Conservation (phyloP, 192 early-diverging fungal species). For the Gryganskiella cystojenkinii region DNA sequence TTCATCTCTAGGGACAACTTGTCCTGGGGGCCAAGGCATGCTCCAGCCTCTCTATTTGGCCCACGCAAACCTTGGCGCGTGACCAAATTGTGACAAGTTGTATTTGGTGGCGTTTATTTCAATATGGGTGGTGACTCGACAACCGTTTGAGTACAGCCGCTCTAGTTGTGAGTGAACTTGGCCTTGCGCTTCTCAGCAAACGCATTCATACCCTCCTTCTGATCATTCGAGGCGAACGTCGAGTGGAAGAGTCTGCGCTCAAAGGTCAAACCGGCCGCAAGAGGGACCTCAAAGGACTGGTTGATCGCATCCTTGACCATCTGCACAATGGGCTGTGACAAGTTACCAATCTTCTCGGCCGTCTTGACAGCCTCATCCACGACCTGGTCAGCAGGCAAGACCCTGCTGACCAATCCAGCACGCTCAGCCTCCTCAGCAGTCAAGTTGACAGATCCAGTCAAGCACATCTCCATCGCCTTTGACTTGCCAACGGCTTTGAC, state of each 20-base stretch:
- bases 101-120: no score
- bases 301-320: slow-evolving; percentile 99
- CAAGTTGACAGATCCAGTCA: slow-evolving; percentile 88
- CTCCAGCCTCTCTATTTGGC: no score
- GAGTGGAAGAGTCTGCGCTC: slow-evolving; percentile 96
- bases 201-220: slow-evolving; percentile 97
- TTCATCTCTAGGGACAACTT: no score
- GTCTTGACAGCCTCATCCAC: slow-evolving; percentile 92
- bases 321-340: slow-evolving; percentile 88
- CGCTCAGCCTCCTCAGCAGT: slow-evolving; percentile 87
- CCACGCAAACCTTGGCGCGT: no score
- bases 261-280: slow-evolving; percentile 86
- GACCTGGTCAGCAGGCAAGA: slow-evolving; percentile 87
- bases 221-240: slow-evolving; percentile 91
- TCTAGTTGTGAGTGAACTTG: slow-evolving; percentile 87
- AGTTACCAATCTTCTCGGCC: slow-evolving; percentile 85
- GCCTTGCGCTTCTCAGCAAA: slow-evolving; percentile 94
- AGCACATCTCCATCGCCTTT: slow-evolving; percentile 97
- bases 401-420: slow-evolving; percentile 88
- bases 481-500: slow-evolving; percentile 96
- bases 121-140: no score
- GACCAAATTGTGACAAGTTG: no score
- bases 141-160: no score
- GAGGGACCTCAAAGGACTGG: slow-evolving; percentile 89
- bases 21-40: no score